These are phyloP conservation scores for Fonsecaea nubica DNA, from an alignment of 2,329 filamentous ascomycete genomes.

Conservation along the genomic window DNA sequence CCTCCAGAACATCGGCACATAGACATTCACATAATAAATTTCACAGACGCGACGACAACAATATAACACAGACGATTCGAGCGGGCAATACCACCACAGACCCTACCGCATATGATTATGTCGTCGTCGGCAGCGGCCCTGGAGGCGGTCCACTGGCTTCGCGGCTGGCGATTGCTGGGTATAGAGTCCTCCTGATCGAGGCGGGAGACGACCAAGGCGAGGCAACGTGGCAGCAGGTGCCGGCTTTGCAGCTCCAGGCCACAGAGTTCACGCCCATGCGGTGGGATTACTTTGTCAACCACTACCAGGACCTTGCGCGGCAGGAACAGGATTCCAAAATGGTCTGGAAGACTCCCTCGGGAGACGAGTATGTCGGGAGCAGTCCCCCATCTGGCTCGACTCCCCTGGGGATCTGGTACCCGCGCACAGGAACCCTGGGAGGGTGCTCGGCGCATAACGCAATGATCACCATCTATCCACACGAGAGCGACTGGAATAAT, in stretches of 20 bases:
- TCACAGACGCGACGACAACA: slow-evolving; percentile 18
- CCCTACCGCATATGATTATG: slow-evolving; percentile 46
- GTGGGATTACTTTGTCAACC: slow-evolving; percentile 49
- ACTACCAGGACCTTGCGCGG: slow-evolving; percentile 44
- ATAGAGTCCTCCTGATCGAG: slow-evolving; percentile 49
- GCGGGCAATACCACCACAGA: slow-evolving; percentile 2
- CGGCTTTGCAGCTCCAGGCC: slow-evolving; percentile 42
- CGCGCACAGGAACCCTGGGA: slow-evolving; percentile 63
- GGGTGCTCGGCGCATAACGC: slow-evolving; percentile 69
- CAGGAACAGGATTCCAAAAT: slow-evolving; percentile 47
- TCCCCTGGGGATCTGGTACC: slow-evolving; percentile 63
- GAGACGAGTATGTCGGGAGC: slow-evolving; percentile 60
- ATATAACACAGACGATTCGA: slow-evolving; percentile 14
- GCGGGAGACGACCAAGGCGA: slow-evolving; percentile 47
- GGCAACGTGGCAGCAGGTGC: slow-evolving; percentile 43
- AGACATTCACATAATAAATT: slow-evolving; percentile 18
- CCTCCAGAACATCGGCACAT: slow-evolving; percentile 11
- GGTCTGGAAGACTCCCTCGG: slow-evolving; percentile 53
- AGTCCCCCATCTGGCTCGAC: slow-evolving; percentile 60
- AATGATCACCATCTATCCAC: slow-evolving; percentile 64
- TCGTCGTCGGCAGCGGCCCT: slow-evolving; percentile 48
- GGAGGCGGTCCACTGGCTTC: slow-evolving; percentile 48
- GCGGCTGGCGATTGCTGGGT: slow-evolving; percentile 46
- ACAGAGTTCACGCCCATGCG: slow-evolving; percentile 44
- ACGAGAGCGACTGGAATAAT: slow-evolving; percentile 65